phyloP scores from a whole-genome alignment of 1,284 basidiomycete genomes.

The Rhodofomes roseus region DNA sequence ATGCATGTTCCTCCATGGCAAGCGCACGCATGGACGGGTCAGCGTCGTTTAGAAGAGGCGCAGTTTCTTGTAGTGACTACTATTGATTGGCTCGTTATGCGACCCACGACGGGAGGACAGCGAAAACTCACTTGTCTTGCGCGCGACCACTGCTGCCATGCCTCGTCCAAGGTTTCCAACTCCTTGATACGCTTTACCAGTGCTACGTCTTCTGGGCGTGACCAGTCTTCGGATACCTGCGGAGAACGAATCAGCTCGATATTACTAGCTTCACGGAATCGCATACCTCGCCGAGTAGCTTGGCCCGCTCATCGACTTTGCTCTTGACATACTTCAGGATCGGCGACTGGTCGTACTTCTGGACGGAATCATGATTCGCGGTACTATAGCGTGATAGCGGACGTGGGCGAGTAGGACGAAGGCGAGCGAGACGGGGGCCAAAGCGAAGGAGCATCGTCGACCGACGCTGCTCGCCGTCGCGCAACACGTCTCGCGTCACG shows the following conservation, averaged over 20 bases:
- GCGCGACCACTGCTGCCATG: slow-evolving; percentile 45
- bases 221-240: slow-evolving; percentile 30
- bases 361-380: neutral
- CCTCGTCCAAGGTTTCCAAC: slow-evolving; percentile 46
- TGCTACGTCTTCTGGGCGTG: slow-evolving; percentile 34
- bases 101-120: neutral
- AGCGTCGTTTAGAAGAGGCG: slow-evolving; percentile 63
- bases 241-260: neutral
- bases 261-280: neutral
- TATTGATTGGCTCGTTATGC: slow-evolving; percentile 18
- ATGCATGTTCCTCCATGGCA: slow-evolving; percentile 67
- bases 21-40: slow-evolving; percentile 75
- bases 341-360: slow-evolving; percentile 15
- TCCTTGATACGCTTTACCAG: slow-evolving; percentile 46
- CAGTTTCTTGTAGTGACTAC: slow-evolving; percentile 67
- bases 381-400: neutral
- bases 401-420: neutral
- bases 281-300: slow-evolving; percentile 23
- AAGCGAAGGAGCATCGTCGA: neutral
- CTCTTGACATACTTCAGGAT: slow-evolving; percentile 24
- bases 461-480: neutral
- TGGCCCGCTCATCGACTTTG: slow-evolving; percentile 23
- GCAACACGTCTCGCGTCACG: too few species aligned
- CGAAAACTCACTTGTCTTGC: slow-evolving; percentile 35
- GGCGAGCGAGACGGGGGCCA: neutral